Conservation (phyloP, 345 rosid species). For the Punica granatum region DNA sequence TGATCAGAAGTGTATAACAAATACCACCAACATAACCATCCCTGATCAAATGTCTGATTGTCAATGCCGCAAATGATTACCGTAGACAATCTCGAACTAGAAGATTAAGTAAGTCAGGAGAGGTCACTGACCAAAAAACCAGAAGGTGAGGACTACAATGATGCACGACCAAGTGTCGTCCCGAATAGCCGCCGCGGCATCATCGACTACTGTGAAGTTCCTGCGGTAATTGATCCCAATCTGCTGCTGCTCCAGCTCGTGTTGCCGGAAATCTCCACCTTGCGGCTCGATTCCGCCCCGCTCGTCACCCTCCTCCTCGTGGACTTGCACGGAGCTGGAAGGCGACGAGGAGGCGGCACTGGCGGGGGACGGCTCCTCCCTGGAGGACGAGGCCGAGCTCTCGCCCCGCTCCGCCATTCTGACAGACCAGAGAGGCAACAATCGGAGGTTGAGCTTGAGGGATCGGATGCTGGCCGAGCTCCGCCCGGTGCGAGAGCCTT, state of each 20-base stretch:
- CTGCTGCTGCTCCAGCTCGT: conserved; percentile 44
- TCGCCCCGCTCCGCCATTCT: conserved; percentile 49
- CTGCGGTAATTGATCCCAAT: conserved; percentile 27
- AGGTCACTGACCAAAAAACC: conserved; percentile 64
- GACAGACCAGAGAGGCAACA: neutral
- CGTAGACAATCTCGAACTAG: neutral
- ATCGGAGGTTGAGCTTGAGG: neutral
- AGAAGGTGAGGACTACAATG: conserved; percentile 78
- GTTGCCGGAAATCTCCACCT: conserved; percentile 8
- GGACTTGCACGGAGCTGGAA: conserved; percentile 26
- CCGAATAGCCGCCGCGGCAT: conserved; percentile 27
- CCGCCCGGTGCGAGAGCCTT: conserved; percentile 19
- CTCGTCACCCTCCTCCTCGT: conserved; percentile 33
- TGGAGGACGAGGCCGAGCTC: conserved; percentile 15
- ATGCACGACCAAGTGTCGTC: conserved; percentile 87
- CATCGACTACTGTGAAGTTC: conserved; percentile 23
- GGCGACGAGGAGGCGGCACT: conserved; percentile 8
- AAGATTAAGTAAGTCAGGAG: conserved; percentile 1
- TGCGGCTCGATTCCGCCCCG: conserved; percentile 21
- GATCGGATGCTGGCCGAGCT: too few species aligned
- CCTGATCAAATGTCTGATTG: neutral
- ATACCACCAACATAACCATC: neutral
- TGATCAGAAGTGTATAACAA: neutral
- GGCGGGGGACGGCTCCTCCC: conserved; percentile 1
- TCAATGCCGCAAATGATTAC: neutral